Evolutionary conservation across 164 flowering plant genomes (phyloP).

Genomic region (Stephania cephalantha): DNA sequence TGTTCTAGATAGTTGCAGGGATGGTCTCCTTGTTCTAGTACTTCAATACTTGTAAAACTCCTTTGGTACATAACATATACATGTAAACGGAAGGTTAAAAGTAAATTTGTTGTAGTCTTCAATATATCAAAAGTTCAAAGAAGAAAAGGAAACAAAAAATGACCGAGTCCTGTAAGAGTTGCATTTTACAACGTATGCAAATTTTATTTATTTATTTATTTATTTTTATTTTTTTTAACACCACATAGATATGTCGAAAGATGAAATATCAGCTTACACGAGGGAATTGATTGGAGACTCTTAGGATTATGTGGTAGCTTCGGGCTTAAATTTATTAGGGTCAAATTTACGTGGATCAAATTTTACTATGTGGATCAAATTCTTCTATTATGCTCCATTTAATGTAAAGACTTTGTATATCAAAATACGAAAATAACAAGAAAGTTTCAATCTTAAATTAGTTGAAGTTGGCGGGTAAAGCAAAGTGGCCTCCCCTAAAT

Average conservation of each 20-base stretch:
- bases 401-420: too few relatives aligned
- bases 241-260: not conserved
- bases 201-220: not conserved
- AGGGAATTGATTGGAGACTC: too few relatives aligned
- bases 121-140: not conserved
- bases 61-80: not conserved
- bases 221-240: not conserved
- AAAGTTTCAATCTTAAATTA: too few relatives aligned
- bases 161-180: not conserved
- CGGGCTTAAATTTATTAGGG: too few relatives aligned
- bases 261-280: too few relatives aligned
- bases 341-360: too few relatives aligned
- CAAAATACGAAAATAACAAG: too few relatives aligned
- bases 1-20: constrained; percentile 30
- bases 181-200: not conserved
- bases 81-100: not conserved
- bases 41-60: not conserved
- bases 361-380: too few relatives aligned
- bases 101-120: not conserved
- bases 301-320: too few relatives aligned
- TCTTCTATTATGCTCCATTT: too few relatives aligned
- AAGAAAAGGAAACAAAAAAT: not conserved
- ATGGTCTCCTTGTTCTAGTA: not conserved
- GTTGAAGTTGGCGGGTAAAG: too few relatives aligned
- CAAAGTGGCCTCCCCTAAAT: too few relatives aligned